These are phyloP conservation scores for Magnaporthiopsis incrustans DNA, from an alignment of 2,329 filamentous ascomycete genomes.

Conservation along the genomic window DNA sequence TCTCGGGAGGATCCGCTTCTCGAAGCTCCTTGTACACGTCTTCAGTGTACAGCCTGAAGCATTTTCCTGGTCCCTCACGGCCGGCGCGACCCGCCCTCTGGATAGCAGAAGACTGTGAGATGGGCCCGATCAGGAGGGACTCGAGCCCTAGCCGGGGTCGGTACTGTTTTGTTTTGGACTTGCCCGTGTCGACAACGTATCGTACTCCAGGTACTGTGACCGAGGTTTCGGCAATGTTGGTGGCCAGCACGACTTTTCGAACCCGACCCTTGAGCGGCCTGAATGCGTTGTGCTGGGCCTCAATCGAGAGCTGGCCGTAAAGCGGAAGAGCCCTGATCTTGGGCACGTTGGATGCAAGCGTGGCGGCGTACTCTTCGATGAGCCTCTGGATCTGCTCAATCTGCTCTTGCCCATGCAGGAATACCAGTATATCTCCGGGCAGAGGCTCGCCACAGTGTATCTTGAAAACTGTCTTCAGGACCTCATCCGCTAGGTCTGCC, in stretches of 20 bases:
- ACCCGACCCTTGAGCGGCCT: constrained; percentile 63
- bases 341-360: constrained; percentile 67
- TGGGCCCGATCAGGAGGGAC: constrained; percentile 80
- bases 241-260: constrained; percentile 83
- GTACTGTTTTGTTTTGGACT: constrained; percentile 91
- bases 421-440: constrained; percentile 90
- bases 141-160: constrained; percentile 78
- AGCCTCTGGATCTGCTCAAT: constrained; percentile 76
- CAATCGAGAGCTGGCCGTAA: constrained; percentile 82
- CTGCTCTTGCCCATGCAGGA: constrained; percentile 86
- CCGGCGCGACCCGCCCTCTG: constrained; percentile 89
- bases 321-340: constrained; percentile 68
- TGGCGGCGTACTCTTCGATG: constrained; percentile 69
- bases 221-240: constrained; percentile 98
- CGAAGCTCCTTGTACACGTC: constrained; percentile 62
- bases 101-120: constrained; percentile 88
- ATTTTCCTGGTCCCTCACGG: constrained; percentile 84
- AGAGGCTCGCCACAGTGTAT: constrained; percentile 82
- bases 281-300: constrained; percentile 82
- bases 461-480: constrained; percentile 75
- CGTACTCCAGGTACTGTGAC: constrained; percentile 91
- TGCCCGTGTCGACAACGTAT: constrained; percentile 87
- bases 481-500: constrained; percentile 71
- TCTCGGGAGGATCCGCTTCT: constrained; percentile 76
- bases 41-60: constrained; percentile 82